A percentile compares a stretch with the other conserved stretches of the same genome.
Evolutionary conservation across 2,329 filamentous ascomycete genomes (phyloP).

Genomic region (Aspergillus ochraceus): DNA sequence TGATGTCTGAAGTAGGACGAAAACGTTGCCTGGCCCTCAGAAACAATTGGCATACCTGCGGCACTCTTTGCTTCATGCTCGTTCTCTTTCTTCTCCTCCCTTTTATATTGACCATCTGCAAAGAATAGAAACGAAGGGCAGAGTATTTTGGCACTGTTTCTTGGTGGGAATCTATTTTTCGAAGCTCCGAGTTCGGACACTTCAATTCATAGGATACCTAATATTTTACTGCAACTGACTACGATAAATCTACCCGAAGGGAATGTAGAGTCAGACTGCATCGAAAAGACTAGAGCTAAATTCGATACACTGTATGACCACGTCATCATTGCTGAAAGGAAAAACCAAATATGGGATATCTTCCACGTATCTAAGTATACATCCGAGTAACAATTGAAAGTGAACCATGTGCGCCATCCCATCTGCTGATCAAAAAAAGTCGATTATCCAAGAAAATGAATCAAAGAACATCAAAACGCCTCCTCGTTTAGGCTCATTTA

Average conservation of each 20-base stretch:
- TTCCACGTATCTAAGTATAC: slow-evolving; percentile 15
- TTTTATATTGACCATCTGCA: too few relatives aligned
- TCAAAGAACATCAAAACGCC: not conserved
- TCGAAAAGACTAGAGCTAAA: not conserved
- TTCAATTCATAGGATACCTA: too few relatives aligned
- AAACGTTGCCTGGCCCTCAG: too few relatives aligned
- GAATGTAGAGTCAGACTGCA: not conserved
- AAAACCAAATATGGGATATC: slow-evolving; percentile 4
- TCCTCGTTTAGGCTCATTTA: slow-evolving; percentile 13
- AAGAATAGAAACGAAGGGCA: too few relatives aligned
- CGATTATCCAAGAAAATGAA: not conserved
- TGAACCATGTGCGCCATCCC: slow-evolving; percentile 13
- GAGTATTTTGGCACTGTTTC: too few relatives aligned
- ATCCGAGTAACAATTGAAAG: slow-evolving; percentile 8
- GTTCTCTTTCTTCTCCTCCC: too few relatives aligned
- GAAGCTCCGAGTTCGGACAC: too few relatives aligned
- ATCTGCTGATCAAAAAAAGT: not conserved
- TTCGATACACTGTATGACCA: not conserved
- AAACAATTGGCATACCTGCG: too few relatives aligned
- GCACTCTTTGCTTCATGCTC: too few relatives aligned
- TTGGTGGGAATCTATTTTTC: too few relatives aligned
- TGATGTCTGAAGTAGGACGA: too few relatives aligned
- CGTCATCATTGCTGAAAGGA: not conserved
- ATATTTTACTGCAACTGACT: too few relatives aligned
- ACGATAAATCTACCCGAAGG: not conserved